Conservation (phyloP, 305 asterid species). For the Fraxinus dipetala region DNA sequence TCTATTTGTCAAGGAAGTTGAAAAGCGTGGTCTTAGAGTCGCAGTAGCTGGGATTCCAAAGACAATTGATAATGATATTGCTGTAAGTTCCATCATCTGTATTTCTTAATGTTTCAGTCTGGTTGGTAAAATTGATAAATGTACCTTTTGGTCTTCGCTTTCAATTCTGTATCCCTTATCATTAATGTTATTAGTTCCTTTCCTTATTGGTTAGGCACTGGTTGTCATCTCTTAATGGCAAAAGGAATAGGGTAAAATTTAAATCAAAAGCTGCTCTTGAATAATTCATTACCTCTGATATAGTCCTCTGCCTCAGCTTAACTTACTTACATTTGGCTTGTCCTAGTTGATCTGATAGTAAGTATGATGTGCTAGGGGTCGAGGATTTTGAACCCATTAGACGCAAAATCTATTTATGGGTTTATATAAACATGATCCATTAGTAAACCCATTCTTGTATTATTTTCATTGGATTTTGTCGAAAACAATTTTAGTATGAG, state of each 20-base stretch:
- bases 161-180: background rate
- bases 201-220: background rate
- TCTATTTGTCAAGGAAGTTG: slow-evolving; percentile 67
- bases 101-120: background rate
- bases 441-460: background rate
- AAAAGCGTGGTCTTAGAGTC: slow-evolving; percentile 76
- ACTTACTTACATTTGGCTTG: slow-evolving; percentile 6
- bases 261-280: slow-evolving; percentile 12
- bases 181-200: background rate
- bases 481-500: slow-evolving; percentile 3
- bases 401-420: background rate
- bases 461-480: background rate
- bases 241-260: slow-evolving; percentile 2
- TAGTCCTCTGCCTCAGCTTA: slow-evolving; percentile 15
- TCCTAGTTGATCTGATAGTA: background rate
- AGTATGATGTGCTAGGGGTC: background rate
- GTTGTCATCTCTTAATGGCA: background rate
- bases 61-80: slow-evolving; percentile 52
- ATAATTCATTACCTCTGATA: background rate
- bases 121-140: background rate
- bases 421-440: background rate
- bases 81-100: slow-evolving; percentile 26
- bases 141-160: background rate
- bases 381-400: background rate
- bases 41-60: slow-evolving; percentile 73